Conservation (phyloP, 768 basidiomycete genomes). For the Rhodotorula taiwanensis region DNA sequence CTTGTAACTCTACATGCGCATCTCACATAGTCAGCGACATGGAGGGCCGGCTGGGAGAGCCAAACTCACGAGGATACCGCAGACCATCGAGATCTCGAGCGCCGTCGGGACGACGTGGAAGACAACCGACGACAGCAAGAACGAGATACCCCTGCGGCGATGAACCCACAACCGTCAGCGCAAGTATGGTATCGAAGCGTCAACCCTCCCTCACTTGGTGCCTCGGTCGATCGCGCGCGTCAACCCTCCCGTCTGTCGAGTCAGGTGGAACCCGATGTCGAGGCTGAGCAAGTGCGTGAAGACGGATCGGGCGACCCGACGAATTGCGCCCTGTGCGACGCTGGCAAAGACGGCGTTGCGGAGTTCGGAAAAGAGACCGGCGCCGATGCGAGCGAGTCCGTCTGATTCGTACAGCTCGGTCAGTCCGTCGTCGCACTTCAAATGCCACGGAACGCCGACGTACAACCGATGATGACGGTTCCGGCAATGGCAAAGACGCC, state of each 20-base stretch:
- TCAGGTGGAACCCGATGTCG: conserved; percentile 85
- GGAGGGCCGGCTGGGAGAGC: neutral
- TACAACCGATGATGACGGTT: conserved; percentile 83
- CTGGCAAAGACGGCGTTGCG: conserved; percentile 93
- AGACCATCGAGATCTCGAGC: conserved; percentile 90
- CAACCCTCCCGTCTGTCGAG: conserved; percentile 88
- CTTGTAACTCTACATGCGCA: conserved; percentile 68
- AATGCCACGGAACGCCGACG: conserved; percentile 45
- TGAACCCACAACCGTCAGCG: conserved; percentile 1
- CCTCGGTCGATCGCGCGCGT: conserved; percentile 95
- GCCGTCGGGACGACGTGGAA: conserved; percentile 96
- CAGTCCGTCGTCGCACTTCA: too few species aligned
- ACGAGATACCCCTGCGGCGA: conserved; percentile 75
- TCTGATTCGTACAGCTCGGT: too few species aligned
- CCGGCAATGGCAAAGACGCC: conserved; percentile 90
- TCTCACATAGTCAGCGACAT: neutral
- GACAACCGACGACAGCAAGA: conserved; percentile 82
- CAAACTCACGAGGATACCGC: conserved; percentile 77
- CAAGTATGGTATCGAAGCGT: neutral
- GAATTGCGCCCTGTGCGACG: conserved; percentile 87
- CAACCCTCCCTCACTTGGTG: conserved; percentile 63
- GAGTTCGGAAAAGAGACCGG: conserved; percentile 82
- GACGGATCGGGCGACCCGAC: conserved; percentile 89
- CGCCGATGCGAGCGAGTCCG: conserved; percentile 79
- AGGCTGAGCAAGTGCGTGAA: conserved; percentile 88